Evolutionary conservation across 495 filamentous ascomycete species (phyloP).

Genomic region (Neurospora sp.): DNA sequence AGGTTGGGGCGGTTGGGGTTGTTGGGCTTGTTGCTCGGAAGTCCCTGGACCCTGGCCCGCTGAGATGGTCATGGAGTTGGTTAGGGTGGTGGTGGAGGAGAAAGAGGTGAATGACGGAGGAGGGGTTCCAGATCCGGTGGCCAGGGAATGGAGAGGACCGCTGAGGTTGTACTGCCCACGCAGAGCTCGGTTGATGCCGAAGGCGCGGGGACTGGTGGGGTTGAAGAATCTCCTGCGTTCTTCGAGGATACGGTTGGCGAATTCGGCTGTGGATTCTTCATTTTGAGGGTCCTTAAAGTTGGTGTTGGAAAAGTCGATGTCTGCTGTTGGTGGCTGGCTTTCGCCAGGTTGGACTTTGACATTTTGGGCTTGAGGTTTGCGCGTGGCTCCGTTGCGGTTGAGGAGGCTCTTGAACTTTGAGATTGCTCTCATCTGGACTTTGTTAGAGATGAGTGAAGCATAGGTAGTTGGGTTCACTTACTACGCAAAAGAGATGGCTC

Average conservation of each 20-base stretch:
- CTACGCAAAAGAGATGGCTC: constrained; percentile 71
- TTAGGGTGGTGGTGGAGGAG: neutral
- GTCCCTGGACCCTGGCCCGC: neutral
- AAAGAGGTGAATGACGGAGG: neutral
- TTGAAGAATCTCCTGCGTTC: constrained; percentile 28
- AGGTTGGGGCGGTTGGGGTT: neutral
- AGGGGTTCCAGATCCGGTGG: constrained; percentile 35
- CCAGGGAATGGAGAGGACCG: constrained; percentile 40
- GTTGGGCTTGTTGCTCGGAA: neutral
- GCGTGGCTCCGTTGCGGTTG: constrained; percentile 3
- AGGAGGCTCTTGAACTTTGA: constrained; percentile 63
- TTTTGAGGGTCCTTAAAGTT: neutral
- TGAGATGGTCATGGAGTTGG: neutral
- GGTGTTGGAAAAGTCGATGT: constrained; percentile 33
- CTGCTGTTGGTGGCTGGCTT: constrained; percentile 9
- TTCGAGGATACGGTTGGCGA: constrained; percentile 28
- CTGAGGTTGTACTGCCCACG: neutral
- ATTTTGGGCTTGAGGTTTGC: constrained; percentile 19
- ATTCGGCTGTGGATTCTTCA: constrained; percentile 26
- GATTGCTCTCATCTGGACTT: constrained; percentile 76
- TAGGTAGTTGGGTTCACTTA: constrained; percentile 33
- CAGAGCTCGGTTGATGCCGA: constrained; percentile 7
- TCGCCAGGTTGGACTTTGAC: constrained; percentile 1
- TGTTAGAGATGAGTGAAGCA: constrained; percentile 2
- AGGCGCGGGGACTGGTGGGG: constrained; percentile 5